Evolutionary conservation across 1,284 basidiomycete species (phyloP).

Genomic region (Cutaneotrichosporon sp.): DNA sequence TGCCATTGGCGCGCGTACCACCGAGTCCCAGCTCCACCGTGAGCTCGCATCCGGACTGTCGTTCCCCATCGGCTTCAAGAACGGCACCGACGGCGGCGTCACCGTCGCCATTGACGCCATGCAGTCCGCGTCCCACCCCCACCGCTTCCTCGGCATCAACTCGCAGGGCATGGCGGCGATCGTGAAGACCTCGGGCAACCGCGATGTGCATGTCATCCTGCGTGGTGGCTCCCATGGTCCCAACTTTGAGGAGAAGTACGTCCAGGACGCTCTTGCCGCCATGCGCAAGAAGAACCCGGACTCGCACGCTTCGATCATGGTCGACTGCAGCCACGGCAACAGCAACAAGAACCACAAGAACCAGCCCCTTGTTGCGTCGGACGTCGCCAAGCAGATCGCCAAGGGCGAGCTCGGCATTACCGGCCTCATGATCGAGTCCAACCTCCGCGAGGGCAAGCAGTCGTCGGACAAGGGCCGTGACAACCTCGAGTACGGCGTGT

Average conservation of each 20-base stretch:
- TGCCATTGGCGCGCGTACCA: constrained; percentile 92
- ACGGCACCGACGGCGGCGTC: constrained; percentile 91
- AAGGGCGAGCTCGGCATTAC: constrained; percentile 73
- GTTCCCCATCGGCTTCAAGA: constrained; percentile 77
- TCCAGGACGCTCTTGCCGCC: constrained; percentile 62
- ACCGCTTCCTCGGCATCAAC: constrained; percentile 98
- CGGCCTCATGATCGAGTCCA: constrained; percentile 87
- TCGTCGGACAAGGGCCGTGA: constrained; percentile 56
- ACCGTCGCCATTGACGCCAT: constrained; percentile 87
- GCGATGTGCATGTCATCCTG: constrained; percentile 88
- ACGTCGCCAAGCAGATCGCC: constrained; percentile 73
- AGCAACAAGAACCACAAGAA: constrained; percentile 88
- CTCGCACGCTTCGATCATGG: constrained; percentile 49
- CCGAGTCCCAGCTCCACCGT: constrained; percentile 94
- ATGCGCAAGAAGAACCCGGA: constrained; percentile 62
- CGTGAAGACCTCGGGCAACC: constrained; percentile 88
- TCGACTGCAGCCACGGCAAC: constrained; percentile 61
- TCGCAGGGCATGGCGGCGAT: constrained; percentile 89
- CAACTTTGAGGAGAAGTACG: constrained; percentile 63
- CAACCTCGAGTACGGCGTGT: constrained; percentile 74
- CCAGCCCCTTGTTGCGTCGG: constrained; percentile 88
- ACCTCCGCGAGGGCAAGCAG: constrained; percentile 82
- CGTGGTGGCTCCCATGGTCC: constrained; percentile 83
- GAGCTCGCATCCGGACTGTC: constrained; percentile 49
- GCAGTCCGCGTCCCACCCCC: constrained; percentile 83